Base-by-base conservation (phyloP, 106 monocot species). In the Allium cepa region DNA sequence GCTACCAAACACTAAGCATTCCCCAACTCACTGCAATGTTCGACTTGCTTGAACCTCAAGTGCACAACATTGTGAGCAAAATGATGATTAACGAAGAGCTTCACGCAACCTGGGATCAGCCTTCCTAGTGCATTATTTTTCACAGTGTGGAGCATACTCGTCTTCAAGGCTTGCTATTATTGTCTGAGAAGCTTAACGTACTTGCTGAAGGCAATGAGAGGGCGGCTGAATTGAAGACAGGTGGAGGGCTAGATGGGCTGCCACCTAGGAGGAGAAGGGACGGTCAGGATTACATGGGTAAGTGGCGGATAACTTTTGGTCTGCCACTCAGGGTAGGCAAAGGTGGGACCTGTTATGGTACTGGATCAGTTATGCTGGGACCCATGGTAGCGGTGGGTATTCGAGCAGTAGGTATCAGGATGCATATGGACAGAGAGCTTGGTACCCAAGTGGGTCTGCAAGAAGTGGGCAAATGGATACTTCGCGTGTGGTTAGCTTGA, bases 61-160 rank as follows among this genome's bases (percentile, higher is more conserved):
- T 59, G 10, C 87, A 90, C 63, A 82, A 86, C 72, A 76, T 94
- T 22, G 84, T 77, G 18, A 87, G 94, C 76, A 94, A 87, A 77
- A 90, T 94, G 94, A 94, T 94, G 81, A 82, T 85, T 57, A 71
- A 50, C 7, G 90, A 94, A 52, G 94, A 90, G 78, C 74, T 94
- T 3, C 84, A 90, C 56, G 94, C 94, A 4, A 94, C 90, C 66
- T 94, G 94, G 94, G 79, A 94, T 67, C 87, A 94, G 69, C 94
- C 94, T 0, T 82, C 87, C 2, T 70, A 59, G 46, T 94, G 94
- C 69, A 73, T 94, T 26, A 72, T 87, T 22, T 94, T 94, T 71
- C 90, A 90, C 62, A 78, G 82, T 57, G 87, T 87, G 27, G 87
- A 90, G 71, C 87, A 81, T 49, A 82, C 75, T 14, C 77, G 90